Base-by-base conservation (phyloP, 148 eudicot species). In the Nepenthes mirabilis region DNA sequence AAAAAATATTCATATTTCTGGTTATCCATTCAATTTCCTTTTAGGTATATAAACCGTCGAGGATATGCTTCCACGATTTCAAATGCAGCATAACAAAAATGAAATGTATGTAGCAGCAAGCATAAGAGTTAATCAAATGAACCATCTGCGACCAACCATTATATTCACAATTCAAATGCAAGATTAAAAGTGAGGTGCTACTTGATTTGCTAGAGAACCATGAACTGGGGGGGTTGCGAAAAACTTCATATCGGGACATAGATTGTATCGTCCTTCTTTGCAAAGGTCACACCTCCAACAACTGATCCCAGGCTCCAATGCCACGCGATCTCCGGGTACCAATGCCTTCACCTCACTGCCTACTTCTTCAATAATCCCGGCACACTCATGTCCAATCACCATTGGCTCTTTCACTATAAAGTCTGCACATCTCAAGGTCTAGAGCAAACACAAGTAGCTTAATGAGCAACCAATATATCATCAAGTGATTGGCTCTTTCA, bases 201-300 rank as follows among this genome's bases (percentile, higher is more conserved):
- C 91, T 83, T 75, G 72, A 63, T 86, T 73, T 47, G 88, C 83
- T 10, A 86, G 83, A 62, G 82, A 74, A 36, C 93, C 88, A 62
- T 86, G 77, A 34, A 67, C 69, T 12, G 93, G 93, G 36, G 88
- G 93, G 55, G 88, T 75, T 1, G 82, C 93, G 14, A 86, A 83
- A 60, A 80, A 83, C 63, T 75, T 79, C 88, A 83, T 76, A 2
- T 86, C 72, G 2, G 80, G 78, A 67, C 93, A 86, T 43, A 86
- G 64, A 61, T 86, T 86, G 69, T 86, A 86, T 32, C 82, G 71
- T n/a, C 88, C 93, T 9, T 69, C 75, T 62, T 68, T 86, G 74
- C 93, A 86, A 36, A 68, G 73, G 37, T 69, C 40, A 56, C 94
- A 86, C 52, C 68, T 75, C 73, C 75, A 53, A 36, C 93, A 86